Conservation (phyloP, 1,284 basidiomycete species). For the Ganoderma lucidum region DNA sequence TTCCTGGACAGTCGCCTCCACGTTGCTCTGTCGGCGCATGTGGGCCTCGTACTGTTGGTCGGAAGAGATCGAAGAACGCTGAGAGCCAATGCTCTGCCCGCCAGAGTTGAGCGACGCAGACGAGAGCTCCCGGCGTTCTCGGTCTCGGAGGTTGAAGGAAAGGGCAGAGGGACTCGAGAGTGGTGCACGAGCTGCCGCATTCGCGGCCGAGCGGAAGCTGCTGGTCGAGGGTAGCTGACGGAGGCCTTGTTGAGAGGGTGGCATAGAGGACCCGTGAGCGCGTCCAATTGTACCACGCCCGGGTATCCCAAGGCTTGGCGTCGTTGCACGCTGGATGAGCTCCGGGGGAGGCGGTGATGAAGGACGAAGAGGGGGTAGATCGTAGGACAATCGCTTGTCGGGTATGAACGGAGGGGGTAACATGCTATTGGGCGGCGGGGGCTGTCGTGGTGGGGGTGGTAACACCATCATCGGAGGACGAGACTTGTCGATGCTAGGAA, state of each 20-base stretch:
- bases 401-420: slow-evolving; percentile 80
- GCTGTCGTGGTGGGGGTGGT: slow-evolving; percentile 83
- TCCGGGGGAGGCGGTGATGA: slow-evolving; percentile 91
- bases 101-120: slow-evolving; percentile 68
- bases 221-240: slow-evolving; percentile 81
- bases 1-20: slow-evolving; percentile 35
- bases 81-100: slow-evolving; percentile 69
- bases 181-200: slow-evolving; percentile 60
- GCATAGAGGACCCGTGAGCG: slow-evolving; percentile 73
- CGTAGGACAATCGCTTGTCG: slow-evolving; percentile 65
- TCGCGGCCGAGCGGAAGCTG: slow-evolving; percentile 79
- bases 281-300: slow-evolving; percentile 56
- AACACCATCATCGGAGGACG: slow-evolving; percentile 86
- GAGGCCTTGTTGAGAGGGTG: slow-evolving; percentile 66
- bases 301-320: slow-evolving; percentile 79
- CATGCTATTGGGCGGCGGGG: slow-evolving; percentile 79
- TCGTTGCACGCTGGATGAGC: slow-evolving; percentile 86
- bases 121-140: slow-evolving; percentile 64
- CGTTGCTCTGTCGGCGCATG: slow-evolving; percentile 42
- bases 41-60: slow-evolving; percentile 62
- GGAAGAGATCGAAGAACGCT: slow-evolving; percentile 81
- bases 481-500: slow-evolving; percentile 75
- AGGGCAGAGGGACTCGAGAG: slow-evolving; percentile 48
- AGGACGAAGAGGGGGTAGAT: slow-evolving; percentile 79
- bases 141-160: slow-evolving; percentile 56